A percentile compares a stretch with the other conserved stretches of the same genome.
Conservation (phyloP, 2,329 filamentous ascomycete species). For the Fusarium equiseti region DNA sequence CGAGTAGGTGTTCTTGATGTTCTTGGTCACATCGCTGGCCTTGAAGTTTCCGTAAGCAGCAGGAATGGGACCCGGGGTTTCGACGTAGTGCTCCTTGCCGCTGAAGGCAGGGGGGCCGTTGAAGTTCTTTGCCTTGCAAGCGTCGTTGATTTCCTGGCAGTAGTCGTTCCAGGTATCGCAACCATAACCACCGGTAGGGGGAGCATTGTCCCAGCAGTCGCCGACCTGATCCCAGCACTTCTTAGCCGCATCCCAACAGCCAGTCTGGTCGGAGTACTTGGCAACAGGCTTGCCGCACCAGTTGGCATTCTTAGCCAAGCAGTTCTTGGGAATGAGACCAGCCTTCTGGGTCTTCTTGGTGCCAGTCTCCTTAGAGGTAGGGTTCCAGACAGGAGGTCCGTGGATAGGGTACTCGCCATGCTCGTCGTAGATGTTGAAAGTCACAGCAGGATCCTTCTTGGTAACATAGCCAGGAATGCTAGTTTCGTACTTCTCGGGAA, state of each 20-base stretch:
- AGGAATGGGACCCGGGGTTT: conserved; percentile 53
- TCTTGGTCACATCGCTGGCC: conserved; percentile 28
- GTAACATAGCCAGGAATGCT: conserved; percentile 76
- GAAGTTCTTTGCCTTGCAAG: conserved; percentile 58
- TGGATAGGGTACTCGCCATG: conserved; percentile 66
- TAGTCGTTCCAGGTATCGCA: conserved; percentile 74
- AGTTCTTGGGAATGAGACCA: conserved; percentile 66
- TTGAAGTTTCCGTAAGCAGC: conserved; percentile 47
- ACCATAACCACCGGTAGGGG: conserved; percentile 68
- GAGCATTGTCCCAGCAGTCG: conserved; percentile 69
- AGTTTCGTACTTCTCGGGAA: conserved; percentile 64
- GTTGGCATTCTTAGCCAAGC: conserved; percentile 75
- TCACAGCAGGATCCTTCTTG: conserved; percentile 65
- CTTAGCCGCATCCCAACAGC: conserved; percentile 70
- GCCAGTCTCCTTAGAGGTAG: conserved; percentile 46
- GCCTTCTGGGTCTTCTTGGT: conserved; percentile 49
- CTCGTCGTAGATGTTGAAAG: conserved; percentile 72
- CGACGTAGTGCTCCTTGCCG: conserved; percentile 51
- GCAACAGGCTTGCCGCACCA: conserved; percentile 76
- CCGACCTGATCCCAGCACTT: conserved; percentile 70
- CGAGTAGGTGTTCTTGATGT: conserved; percentile 24
- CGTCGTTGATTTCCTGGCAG: conserved; percentile 63
- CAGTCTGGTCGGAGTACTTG: conserved; percentile 64
- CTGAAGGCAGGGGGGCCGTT: conserved; percentile 61
- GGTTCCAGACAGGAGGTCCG: conserved; percentile 64